Conservation (phyloP, 257 asterid species). For the Thymus mandschuricus region DNA sequence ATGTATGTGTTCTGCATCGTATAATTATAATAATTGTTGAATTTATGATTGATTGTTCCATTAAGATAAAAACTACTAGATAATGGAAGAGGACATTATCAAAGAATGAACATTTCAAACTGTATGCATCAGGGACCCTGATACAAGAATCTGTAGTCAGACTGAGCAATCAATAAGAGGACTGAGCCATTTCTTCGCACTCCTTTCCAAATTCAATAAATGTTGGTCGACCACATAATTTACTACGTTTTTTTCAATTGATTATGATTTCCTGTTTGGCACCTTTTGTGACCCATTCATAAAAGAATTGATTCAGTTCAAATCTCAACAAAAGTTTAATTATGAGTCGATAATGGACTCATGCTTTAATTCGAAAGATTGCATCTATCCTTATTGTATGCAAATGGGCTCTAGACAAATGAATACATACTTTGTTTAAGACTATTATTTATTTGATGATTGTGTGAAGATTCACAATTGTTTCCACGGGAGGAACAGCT, state of each 20-base stretch:
- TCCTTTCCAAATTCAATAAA: too few relatives aligned
- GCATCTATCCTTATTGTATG: conserved; percentile 10
- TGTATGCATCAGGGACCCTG: background rate
- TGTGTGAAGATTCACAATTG: conserved; percentile 67
- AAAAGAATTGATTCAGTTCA: too few relatives aligned
- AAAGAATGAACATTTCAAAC: background rate
- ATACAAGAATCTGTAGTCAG: too few relatives aligned
- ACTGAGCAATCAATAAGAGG: too few relatives aligned
- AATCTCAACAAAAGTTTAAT: background rate
- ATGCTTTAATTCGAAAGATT: conserved; percentile 19
- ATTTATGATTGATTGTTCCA: too few relatives aligned
- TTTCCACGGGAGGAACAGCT: conserved; percentile 98
- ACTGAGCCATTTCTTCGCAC: too few relatives aligned
- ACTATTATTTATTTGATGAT: background rate
- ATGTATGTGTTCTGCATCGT: too few relatives aligned
- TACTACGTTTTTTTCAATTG: too few relatives aligned
- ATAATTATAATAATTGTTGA: too few relatives aligned
- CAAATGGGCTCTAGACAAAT: background rate
- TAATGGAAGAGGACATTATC: background rate
- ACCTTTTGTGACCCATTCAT: too few relatives aligned
- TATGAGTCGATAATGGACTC: background rate
- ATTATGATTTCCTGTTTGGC: background rate
- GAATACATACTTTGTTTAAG: background rate
- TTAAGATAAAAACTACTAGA: background rate
- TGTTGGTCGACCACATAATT: too few relatives aligned